Evolutionary conservation across 2,329 filamentous ascomycete species (phyloP).

Genomic region (Aciculosporium take): DNA sequence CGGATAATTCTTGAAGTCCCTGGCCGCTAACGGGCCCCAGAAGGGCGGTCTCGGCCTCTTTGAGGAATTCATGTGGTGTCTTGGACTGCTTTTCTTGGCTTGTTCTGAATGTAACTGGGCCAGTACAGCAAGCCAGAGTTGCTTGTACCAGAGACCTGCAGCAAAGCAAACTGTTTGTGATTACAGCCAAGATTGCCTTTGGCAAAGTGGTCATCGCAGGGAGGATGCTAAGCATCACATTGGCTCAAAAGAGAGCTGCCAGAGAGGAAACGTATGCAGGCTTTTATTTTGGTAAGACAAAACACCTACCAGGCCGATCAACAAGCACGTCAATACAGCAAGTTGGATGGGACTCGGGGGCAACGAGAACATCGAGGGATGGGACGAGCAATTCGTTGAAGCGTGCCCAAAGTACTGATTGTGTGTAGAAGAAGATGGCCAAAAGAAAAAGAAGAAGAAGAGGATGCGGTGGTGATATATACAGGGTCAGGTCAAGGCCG

Average conservation of each 20-base stretch:
- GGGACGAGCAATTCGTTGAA: neutral
- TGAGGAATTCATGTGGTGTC: conserved; percentile 37
- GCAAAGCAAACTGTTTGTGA: conserved; percentile 41
- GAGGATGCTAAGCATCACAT: conserved; percentile 37
- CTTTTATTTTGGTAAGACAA: neutral
- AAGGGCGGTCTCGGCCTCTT: conserved; percentile 39
- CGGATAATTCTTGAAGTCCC: conserved; percentile 31
- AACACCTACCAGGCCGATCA: conserved; percentile 3
- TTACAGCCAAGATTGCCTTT: conserved; percentile 37
- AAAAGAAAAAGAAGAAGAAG: no score
- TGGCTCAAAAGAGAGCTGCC: conserved; percentile 8
- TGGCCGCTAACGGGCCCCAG: conserved; percentile 32
- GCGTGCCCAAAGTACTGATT: neutral
- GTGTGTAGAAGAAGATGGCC: no score
- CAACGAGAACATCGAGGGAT: neutral
- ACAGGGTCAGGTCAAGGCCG: no score
- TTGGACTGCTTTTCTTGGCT: conserved; percentile 12
- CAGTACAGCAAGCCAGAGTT: conserved; percentile 40
- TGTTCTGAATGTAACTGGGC: conserved; percentile 22
- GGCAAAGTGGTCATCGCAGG: conserved; percentile 43
- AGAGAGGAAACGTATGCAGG: neutral
- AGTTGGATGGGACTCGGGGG: neutral
- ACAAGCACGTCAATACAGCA: neutral
- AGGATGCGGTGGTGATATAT: no score
- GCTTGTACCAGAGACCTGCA: conserved; percentile 46